A percentile compares a stretch with the other conserved stretches of the same genome.
These are phyloP conservation scores for Solanum piurae DNA, from an alignment of 257 asterid species.

Conservation along the genomic window DNA sequence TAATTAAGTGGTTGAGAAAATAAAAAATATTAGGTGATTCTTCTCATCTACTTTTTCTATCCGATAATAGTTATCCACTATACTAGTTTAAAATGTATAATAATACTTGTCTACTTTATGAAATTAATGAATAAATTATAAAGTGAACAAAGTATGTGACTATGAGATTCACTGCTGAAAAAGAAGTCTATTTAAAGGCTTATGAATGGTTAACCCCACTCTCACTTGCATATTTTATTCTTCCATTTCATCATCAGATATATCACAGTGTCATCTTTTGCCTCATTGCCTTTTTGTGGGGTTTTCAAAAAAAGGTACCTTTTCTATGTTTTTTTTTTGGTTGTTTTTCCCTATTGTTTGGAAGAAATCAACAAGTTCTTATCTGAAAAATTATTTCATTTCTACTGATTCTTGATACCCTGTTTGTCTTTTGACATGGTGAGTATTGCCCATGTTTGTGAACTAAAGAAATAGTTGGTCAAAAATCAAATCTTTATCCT, in stretches of 20 bases:
- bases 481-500: neutral
- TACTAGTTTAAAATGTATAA: fast-evolving
- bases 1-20: too few species aligned
- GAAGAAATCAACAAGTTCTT: neutral
- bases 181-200: neutral
- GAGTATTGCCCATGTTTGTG: neutral
- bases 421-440: neutral
- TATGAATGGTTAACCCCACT: neutral
- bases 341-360: neutral
- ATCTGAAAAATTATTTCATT: neutral
- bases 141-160: neutral
- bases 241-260: neutral
- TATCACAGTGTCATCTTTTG: neutral
- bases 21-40: too few species aligned
- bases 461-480: neutral
- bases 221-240: neutral
- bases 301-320: neutral
- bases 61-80: fast-evolving
- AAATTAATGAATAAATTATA: too few species aligned
- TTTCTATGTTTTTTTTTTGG: neutral
- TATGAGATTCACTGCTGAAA: neutral
- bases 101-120: fast-evolving
- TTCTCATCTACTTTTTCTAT: too few species aligned
- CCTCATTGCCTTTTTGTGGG: neutral
- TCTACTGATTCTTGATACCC: neutral